phyloP scores from a whole-genome alignment of 78 protist species.

The Cyanophora paradoxa region DNA sequence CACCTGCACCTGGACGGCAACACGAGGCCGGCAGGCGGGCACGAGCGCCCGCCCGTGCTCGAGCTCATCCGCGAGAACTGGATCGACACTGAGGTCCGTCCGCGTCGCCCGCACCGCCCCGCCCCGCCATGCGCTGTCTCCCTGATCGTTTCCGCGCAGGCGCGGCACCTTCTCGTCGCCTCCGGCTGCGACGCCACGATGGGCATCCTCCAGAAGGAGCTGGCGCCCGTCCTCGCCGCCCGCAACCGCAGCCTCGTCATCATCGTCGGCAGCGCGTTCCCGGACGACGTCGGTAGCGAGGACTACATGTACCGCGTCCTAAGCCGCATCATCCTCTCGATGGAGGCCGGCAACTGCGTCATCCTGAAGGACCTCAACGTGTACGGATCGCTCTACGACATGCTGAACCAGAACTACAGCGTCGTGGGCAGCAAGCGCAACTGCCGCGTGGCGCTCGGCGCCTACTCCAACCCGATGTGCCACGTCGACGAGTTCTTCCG shows the following conservation, averaged over 20 bases:
- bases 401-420: constrained; percentile 23
- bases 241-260: no score
- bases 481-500: constrained; percentile 5
- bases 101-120: no score
- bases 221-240: no score
- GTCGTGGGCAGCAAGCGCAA: background rate
- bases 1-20: no score
- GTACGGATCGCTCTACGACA: no score
- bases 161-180: constrained; percentile 27
- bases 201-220: background rate
- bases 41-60: background rate
- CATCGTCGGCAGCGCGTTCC: no score
- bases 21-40: no score
- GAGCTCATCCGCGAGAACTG: background rate
- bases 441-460: constrained; percentile 14
- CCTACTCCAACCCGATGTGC: background rate
- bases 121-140: no score
- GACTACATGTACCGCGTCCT: background rate
- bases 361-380: no score
- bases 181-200: background rate
- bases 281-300: background rate
- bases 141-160: background rate
- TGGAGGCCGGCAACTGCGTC: background rate
- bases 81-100: background rate
- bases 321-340: constrained; percentile 5